Evolutionary conservation across 306 rosid genomes (phyloP), one percentile per base, ranked within the genome.

Genomic region (Prunus fruticosa): DNA sequence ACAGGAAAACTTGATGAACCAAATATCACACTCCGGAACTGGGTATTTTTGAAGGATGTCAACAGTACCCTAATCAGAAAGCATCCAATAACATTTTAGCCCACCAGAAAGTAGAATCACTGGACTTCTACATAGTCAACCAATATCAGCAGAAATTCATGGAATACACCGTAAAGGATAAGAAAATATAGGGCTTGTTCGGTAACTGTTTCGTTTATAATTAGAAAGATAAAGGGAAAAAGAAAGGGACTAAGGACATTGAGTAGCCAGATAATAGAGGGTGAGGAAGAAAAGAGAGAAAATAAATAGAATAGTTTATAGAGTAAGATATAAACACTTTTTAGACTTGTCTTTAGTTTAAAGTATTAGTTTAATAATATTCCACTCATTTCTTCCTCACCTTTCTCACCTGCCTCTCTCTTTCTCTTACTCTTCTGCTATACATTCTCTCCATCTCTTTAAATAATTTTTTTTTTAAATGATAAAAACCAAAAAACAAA

Each of bases 41-140:
- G 99, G 99, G 85, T 95, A 95, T 76, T 89, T 95, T 82, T 95
- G 99, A 79, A 95, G 99, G 78, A 92, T 85, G 80, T 92, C 99
- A 71, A 85, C 97, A 3, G 81, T 71, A 49, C 99, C 97, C 99
- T 95, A 74, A 72, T 80, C 25, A 78, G 43, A 80, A 75, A 73
- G 75, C 61, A 78, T 19, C 5, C 2, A 64, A 25, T 13, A 34
- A 62, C 49, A 30, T 49, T 46, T 68, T 41, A 73, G 12, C 58
- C 65, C 78, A 67, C 50, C 64, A 69, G 15, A 41, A 79, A 32
- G 51, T 69, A 64, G 51, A 71, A n/a, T 25, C 4, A 7, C 30
- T 16, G 54, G 75, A 71, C 11, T 64, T 71, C 16, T 43, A 72
- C 38, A 56, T 0, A 16, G 9, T 46, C 38, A 65, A 69, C 23